Conservation (phyloP, 345 rosid genomes). For the Eucalyptus curtisii region DNA sequence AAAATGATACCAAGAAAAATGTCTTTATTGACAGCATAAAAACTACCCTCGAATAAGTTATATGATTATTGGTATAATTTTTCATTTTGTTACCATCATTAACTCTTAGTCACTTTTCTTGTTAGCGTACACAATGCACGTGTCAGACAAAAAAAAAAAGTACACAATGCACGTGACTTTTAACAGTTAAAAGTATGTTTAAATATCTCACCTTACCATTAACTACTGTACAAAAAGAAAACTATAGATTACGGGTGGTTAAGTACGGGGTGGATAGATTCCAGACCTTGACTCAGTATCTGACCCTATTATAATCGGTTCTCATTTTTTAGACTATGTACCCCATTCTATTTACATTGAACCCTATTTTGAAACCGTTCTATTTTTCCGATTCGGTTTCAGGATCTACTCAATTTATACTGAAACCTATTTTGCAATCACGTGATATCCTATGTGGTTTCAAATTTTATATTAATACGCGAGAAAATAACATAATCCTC, state of each 20-base stretch:
- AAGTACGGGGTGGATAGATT: rapidly evolving
- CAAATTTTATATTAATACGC: too few species aligned
- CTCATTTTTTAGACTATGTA: rapidly evolving
- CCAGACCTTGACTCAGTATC: rapidly evolving
- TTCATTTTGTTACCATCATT: background rate
- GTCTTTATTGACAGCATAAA: background rate
- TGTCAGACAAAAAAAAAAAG: too few species aligned
- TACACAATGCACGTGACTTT: background rate
- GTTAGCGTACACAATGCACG: background rate
- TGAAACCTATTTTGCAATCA: rapidly evolving
- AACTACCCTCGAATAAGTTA: background rate
- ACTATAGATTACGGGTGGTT: background rate
- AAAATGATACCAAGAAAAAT: background rate
- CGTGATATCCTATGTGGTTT: rapidly evolving
- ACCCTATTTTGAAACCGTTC: rapidly evolving
- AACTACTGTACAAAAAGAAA: background rate
- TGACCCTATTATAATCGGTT: rapidly evolving
- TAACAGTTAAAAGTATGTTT: too few species aligned
- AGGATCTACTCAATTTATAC: rapidly evolving
- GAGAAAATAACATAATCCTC: rapidly evolving
- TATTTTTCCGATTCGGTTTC: rapidly evolving
- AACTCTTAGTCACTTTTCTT: background rate
- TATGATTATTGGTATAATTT: background rate
- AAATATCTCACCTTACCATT: background rate
- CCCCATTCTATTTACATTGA: too few species aligned